These are phyloP conservation scores for Antonospora locustae DNA, from an alignment of 371 early-diverging fungal species.

Conservation along the genomic window DNA sequence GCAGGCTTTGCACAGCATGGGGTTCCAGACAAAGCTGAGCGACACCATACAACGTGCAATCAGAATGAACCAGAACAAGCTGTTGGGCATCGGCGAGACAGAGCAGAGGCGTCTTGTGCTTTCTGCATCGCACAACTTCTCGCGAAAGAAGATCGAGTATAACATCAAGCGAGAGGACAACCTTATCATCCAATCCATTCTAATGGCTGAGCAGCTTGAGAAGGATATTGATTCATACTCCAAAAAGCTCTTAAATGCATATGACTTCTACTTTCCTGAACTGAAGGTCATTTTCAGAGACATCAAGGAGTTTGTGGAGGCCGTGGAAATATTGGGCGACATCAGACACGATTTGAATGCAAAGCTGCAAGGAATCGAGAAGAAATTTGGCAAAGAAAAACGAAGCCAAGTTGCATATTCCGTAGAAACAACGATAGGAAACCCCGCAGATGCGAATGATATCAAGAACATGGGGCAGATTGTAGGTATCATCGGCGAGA, in stretches of 20 bases:
- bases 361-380: no score
- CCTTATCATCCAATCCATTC: constrained; percentile 77
- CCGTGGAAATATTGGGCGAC: constrained; percentile 71
- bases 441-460: constrained; percentile 71
- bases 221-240: constrained; percentile 79
- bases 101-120: constrained; percentile 79
- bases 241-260: constrained; percentile 85
- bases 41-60: constrained; percentile 32
- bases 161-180: constrained; percentile 74
- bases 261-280: constrained; percentile 95
- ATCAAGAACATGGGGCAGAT: constrained; percentile 77
- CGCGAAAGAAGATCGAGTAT: constrained; percentile 77
- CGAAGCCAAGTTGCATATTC: constrained; percentile 68
- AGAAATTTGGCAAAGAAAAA: constrained; percentile 62
- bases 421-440: constrained; percentile 81
- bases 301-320: constrained; percentile 70
- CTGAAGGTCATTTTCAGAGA: constrained; percentile 77
- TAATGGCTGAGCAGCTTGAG: constrained; percentile 72
- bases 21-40: constrained; percentile 18
- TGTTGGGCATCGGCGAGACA: constrained; percentile 60
- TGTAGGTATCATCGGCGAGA: constrained; percentile 72
- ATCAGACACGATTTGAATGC: no score
- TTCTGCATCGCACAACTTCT: constrained; percentile 87
- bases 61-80: constrained; percentile 11
- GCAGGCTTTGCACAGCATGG: constrained; percentile 3